Percentiles rank a stretch among this genome's conserved stretches.
These are phyloP conservation scores for Rhodotorula kratochvilovae DNA, from an alignment of 768 basidiomycete genomes.

Conservation along the genomic window DNA sequence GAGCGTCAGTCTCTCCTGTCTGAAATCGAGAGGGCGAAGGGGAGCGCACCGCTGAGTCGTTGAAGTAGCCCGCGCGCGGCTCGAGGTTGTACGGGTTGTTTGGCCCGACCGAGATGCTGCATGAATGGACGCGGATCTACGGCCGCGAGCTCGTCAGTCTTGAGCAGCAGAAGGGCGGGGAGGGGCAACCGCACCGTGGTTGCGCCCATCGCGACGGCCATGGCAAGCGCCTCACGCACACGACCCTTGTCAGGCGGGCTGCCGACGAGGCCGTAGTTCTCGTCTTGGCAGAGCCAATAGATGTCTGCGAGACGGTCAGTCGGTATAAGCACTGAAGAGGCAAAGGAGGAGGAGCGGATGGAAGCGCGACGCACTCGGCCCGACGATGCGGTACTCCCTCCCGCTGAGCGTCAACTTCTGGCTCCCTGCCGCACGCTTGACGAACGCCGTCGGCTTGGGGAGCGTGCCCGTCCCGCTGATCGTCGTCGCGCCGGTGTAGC, in stretches of 20 bases:
- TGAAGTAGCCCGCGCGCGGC: conserved; percentile 38
- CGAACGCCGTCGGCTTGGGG: conserved; percentile 24
- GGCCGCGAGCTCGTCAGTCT: too few species aligned
- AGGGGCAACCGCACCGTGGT: conserved; percentile 33
- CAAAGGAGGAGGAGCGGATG: background rate
- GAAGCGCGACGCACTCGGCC: conserved; percentile 17
- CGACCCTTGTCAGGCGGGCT: conserved; percentile 31
- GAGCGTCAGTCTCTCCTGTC: too few species aligned
- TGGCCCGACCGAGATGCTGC: conserved; percentile 44
- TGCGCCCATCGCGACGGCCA: conserved; percentile 41
- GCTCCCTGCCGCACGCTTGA: background rate
- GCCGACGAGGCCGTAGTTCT: conserved; percentile 28
- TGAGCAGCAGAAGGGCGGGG: too few species aligned
- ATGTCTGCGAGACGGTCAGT: too few species aligned
- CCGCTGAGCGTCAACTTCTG: background rate
- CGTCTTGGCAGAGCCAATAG: conserved; percentile 39
- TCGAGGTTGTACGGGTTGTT: conserved; percentile 41
- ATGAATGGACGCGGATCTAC: conserved; percentile 9
- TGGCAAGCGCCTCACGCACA: conserved; percentile 38
- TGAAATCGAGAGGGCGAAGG: too few species aligned
- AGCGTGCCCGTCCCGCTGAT: conserved; percentile 34
- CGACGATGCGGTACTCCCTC: conserved; percentile 18
- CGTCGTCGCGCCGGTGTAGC: conserved; percentile 10
- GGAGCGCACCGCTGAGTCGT: conserved; percentile 39
- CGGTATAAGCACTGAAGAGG: too few species aligned